Percentiles rank a stretch among this genome's conserved stretches.
phyloP scores from a whole-genome alignment of 2,329 filamentous ascomycete species.

The Rhynchosporium graminicola region DNA sequence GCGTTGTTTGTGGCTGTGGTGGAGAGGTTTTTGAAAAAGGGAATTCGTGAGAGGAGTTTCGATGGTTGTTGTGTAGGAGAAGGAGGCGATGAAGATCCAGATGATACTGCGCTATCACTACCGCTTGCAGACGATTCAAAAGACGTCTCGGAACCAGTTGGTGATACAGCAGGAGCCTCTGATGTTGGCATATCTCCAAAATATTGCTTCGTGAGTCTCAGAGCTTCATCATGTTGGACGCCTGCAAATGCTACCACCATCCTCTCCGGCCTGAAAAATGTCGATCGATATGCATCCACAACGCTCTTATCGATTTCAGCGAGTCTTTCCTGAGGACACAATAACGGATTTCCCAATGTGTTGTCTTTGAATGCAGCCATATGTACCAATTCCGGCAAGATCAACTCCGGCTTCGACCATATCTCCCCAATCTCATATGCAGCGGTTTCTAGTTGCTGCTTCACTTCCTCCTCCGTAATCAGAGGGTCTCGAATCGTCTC shows the following conservation, averaged over 20 bases:
- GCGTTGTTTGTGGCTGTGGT: constrained; percentile 68
- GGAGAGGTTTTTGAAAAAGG: constrained; percentile 87
- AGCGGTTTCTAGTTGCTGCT: constrained; percentile 84
- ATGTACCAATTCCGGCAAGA: constrained; percentile 91
- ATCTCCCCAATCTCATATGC: constrained; percentile 97
- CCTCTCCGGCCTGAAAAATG: constrained; percentile 85
- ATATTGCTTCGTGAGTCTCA: constrained; percentile 76
- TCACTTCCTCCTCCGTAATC: constrained; percentile 84
- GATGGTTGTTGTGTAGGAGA: constrained; percentile 54
- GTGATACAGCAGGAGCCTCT: constrained; percentile 51
- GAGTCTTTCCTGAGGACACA: constrained; percentile 86
- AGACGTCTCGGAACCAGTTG: constrained; percentile 60
- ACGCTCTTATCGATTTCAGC: constrained; percentile 70
- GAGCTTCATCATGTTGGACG: constrained; percentile 77
- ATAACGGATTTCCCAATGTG: constrained; percentile 87
- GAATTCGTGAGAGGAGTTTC: constrained; percentile 76
- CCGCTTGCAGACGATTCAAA: constrained; percentile 45
- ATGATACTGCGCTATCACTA: constrained; percentile 43
- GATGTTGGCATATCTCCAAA: constrained; percentile 84
- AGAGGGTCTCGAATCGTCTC: constrained; percentile 88
- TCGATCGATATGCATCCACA: constrained; percentile 75
- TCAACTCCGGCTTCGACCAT: constrained; percentile 95
- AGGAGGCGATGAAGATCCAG: constrained; percentile 42
- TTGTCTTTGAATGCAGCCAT: constrained; percentile 96
- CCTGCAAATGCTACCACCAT: constrained; percentile 96